phyloP scores from a whole-genome alignment of 352 stramenopile genomes.

The Globisporangium iwayamae region DNA sequence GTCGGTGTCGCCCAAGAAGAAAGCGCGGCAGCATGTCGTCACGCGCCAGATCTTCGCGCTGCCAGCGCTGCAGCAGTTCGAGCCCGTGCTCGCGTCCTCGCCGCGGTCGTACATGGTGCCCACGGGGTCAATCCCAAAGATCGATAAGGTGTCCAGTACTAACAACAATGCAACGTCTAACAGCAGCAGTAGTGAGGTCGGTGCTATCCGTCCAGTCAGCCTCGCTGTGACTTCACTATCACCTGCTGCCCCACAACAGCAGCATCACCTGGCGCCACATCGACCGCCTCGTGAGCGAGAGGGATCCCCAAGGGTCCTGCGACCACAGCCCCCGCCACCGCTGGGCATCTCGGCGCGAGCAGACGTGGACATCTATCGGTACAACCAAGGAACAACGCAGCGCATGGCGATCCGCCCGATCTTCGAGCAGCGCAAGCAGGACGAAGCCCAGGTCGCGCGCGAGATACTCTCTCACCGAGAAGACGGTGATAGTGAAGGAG shows the following conservation, averaged over 20 bases:
- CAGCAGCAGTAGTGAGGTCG: not conserved
- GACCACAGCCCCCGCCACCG: conserved; percentile 32
- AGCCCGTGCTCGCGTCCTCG: conserved; percentile 46
- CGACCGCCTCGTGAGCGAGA: conserved; percentile 20
- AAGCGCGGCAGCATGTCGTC: conserved; percentile 25
- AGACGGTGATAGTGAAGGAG: conserved; percentile 5
- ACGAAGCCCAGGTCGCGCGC: conserved; percentile 27
- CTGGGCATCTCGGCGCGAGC: conserved; percentile 37
- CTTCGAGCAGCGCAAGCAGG: conserved; percentile 55
- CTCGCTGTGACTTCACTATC: not conserved
- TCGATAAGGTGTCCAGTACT: conserved; percentile 8
- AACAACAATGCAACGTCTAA: not conserved
- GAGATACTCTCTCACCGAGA: conserved; percentile 25
- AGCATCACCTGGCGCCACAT: not conserved
- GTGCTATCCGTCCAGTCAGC: not conserved
- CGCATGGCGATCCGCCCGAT: conserved; percentile 70
- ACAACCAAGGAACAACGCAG: conserved; percentile 46
- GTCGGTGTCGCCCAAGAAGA: conserved; percentile 35
- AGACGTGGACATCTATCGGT: conserved; percentile 62
- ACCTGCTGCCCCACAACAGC: not conserved
- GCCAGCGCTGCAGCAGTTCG: conserved; percentile 59
- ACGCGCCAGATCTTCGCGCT: conserved; percentile 46
- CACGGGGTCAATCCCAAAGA: conserved; percentile 12
- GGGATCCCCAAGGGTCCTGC: conserved; percentile 25
- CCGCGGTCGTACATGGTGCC: conserved; percentile 30